These are phyloP conservation scores for Penicillium coprophilum DNA, from an alignment of 495 filamentous ascomycete species.

Conservation along the genomic window DNA sequence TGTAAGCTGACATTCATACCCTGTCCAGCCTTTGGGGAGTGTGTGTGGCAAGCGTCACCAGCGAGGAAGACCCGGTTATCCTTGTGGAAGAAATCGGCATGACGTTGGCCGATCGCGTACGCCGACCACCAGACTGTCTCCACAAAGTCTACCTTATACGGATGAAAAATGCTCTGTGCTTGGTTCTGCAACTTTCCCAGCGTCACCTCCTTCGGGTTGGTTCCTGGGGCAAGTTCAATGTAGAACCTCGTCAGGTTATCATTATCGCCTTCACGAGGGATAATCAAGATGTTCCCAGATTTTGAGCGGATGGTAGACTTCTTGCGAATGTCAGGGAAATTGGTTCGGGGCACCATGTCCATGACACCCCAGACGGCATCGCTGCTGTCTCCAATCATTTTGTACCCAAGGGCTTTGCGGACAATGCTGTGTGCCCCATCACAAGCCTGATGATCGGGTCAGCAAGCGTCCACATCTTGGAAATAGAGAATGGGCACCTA, in stretches of 20 bases:
- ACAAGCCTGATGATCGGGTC: constrained; percentile 53
- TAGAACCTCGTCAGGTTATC: constrained; percentile 68
- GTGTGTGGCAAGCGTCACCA: constrained; percentile 62
- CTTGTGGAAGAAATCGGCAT: constrained; percentile 56
- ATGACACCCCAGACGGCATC: constrained; percentile 82
- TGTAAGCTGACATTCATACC: constrained; percentile 52
- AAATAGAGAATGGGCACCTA: constrained; percentile 32
- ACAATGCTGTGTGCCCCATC: constrained; percentile 76
- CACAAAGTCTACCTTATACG: constrained; percentile 53
- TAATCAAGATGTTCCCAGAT: constrained; percentile 64
- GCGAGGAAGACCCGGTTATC: constrained; percentile 55
- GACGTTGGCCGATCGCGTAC: constrained; percentile 59
- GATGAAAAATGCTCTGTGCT: constrained; percentile 58
- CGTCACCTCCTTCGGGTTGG: constrained; percentile 39
- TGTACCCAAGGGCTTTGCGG: constrained; percentile 64
- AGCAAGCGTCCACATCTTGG: not conserved
- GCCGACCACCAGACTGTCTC: constrained; percentile 59
- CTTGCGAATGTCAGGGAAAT: constrained; percentile 81
- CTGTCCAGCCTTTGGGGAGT: constrained; percentile 63
- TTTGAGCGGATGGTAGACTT: constrained; percentile 62
- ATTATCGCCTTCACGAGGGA: constrained; percentile 65
- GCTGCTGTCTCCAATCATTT: constrained; percentile 71
- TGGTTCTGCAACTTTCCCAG: constrained; percentile 57
- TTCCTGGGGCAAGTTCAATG: constrained; percentile 62
- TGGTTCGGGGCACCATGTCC: constrained; percentile 71